Base-by-base conservation (phyloP, 768 basidiomycete species). In the Myochromella boudieri region DNA sequence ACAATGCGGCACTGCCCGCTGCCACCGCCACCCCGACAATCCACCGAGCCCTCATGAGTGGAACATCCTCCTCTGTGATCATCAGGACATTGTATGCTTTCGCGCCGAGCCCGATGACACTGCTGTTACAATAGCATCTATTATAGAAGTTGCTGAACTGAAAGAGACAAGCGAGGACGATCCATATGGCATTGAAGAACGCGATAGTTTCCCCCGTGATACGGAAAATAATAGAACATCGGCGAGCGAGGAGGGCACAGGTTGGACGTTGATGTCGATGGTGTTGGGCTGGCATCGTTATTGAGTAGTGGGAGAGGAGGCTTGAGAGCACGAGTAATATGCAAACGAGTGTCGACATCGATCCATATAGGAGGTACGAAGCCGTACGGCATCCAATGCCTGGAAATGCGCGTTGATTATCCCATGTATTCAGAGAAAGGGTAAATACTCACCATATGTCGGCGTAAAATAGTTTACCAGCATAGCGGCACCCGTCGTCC, bases 51-150 rank as follows among this genome's bases (percentile, higher is more conserved):
- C 36, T 26, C 43, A 47, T 52, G 20, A 21, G 14, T n/a, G 18
- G 39, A 11, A 54, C 34, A 24, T 54, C 48, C 7, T 54, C 48
- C 12, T 29, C 26, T 21, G 37, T 31, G 31, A 36, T 34, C 29
- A 27, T 9, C 21, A 70, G 53, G 18, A 70, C 54, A 6, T 54
- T 45, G 37, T 58, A 69, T 4, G 42, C 54, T 1, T 42, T 6
- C n/a, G 42, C 32, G 1, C 57, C 57, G 11, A 56, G 52, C 24
- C 53, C 43, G 9, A 60, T 46, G 3, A 60, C 54, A n/a, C 55
- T 58, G 24, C 57, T 54, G 38, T 62, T 60, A 44, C 61, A 63
- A 47, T 55, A 65, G 37, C 61, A 64, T n/a, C 55, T 42, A 26
- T 61, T 46, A 44, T 50, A 61, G 34, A 62, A 52, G n/a, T 52